Base-by-base conservation (phyloP, 164 flowering plant species). In the Litsea cubeba region DNA sequence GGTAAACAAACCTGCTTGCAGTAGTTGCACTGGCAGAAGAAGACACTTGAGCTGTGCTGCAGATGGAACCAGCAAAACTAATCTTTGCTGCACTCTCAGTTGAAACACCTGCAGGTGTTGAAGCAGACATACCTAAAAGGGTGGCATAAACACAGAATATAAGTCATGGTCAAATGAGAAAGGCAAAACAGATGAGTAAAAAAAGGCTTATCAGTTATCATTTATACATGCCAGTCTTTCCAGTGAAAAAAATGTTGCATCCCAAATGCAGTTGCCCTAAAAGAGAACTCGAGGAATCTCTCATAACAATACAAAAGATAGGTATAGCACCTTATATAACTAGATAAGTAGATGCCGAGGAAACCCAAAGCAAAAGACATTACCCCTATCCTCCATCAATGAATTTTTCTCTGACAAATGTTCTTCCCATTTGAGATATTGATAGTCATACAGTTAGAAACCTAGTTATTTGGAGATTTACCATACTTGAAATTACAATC, bases 1-100 rank as follows among this genome's bases (percentile, higher is more conserved):
- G 67, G 78, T 20, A 71, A 66, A 83, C 94, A 25, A 25, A 92
- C 98, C 98, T 91, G 81, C 90, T 82, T 81, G 86, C 87, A 26
- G 89, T 81, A 75, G 94, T 86, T 54, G 84, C 84, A 81, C 72
- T 81, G 75, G 87, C 78, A 20, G 91, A 70, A 58, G 88, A 80
- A 65, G 92, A 75, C 73, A 88, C 75, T 78, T 91, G 96, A 72
- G 86, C 76, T 62, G 87, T 72, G 75, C 85, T 73, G 50, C 83
- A 46, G 67, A 71, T 75, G 72, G 87, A 12, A 80, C 77, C 81
- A 62, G 89, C 50, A 74, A 82, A 79, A 75, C 76, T 71, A 62
- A 74, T 1, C 70, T 79, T 75, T 60, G 82, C 63, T 28, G 77
- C 73, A 51, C 58, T 58, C 40, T 79, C 84, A 63, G 84, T 69